These are phyloP conservation scores for Silene vulgaris DNA, from an alignment of 179 eudicot species.

Conservation along the genomic window DNA sequence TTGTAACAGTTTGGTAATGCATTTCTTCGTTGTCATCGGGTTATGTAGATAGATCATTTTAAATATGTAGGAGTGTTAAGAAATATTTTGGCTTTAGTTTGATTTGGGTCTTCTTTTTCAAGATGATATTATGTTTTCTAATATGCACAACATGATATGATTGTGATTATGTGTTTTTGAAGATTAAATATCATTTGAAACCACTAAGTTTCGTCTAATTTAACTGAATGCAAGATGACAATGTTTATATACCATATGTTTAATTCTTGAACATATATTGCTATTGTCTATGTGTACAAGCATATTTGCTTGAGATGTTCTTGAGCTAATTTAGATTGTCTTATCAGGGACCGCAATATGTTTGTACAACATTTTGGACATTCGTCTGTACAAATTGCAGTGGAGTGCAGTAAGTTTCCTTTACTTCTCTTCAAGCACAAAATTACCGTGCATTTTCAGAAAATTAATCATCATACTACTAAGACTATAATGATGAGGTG, in stretches of 20 bases:
- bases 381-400: conserved; percentile 84
- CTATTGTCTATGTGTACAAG: not conserved
- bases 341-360: conserved; percentile 78
- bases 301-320: not conserved
- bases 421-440: not conserved
- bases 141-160: not conserved
- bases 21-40: not conserved
- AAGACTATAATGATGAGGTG: not conserved
- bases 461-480: not conserved
- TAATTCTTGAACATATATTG: not conserved
- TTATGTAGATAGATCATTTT: not conserved
- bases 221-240: too few relatives aligned
- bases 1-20: conserved; percentile 69
- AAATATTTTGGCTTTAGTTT: not conserved
- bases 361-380: conserved; percentile 77
- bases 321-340: conserved; percentile 15
- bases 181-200: not conserved
- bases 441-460: not conserved
- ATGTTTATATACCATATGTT: too few relatives aligned
- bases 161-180: not conserved
- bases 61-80: not conserved
- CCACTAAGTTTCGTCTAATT: too few relatives aligned
- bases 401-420: conserved; percentile 68
- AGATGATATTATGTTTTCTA: not conserved
- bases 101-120: not conserved